Conservation (phyloP, 352 stramenopile species). For the Pilasporangium apinafurcum region DNA sequence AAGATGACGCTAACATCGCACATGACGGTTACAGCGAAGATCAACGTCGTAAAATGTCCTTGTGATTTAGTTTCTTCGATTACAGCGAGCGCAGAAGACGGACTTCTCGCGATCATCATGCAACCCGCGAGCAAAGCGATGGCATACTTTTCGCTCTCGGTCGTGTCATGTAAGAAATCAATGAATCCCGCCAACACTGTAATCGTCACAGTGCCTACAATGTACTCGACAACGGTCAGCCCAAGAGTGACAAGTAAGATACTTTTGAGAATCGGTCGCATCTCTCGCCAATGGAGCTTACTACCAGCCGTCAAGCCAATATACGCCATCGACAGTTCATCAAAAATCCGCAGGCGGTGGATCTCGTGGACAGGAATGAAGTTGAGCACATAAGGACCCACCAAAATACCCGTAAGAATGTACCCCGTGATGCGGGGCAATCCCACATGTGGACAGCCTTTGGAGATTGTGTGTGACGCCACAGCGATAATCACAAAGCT, state of each 20-base stretch:
- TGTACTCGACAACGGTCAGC: slow-evolving; percentile 52
- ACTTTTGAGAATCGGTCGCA: slow-evolving; percentile 55
- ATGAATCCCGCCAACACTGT: slow-evolving; percentile 50
- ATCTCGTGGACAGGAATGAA: slow-evolving; percentile 39
- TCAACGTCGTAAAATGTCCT: slow-evolving; percentile 61
- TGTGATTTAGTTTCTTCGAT: slow-evolving; percentile 62
- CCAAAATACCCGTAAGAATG: slow-evolving; percentile 53
- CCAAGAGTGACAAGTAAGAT: slow-evolving; percentile 44
- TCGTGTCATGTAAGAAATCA: slow-evolving; percentile 57
- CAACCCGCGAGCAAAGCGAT: slow-evolving; percentile 57
- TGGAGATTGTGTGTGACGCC: slow-evolving; percentile 52
- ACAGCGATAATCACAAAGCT: slow-evolving; percentile 57
- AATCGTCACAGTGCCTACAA: slow-evolving; percentile 58
- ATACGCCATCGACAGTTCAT: slow-evolving; percentile 62
- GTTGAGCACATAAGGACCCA: slow-evolving; percentile 59
- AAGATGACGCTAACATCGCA: slow-evolving; percentile 68
- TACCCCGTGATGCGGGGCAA: slow-evolving; percentile 64
- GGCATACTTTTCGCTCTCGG: slow-evolving; percentile 44
- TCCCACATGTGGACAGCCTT: slow-evolving; percentile 49
- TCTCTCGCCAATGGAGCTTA: slow-evolving; percentile 59
- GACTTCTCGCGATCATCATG: slow-evolving; percentile 69
- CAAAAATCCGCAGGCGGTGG: slow-evolving; percentile 43
- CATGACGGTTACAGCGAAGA: slow-evolving; percentile 65
- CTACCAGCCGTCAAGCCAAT: slow-evolving; percentile 54
- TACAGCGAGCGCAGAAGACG: slow-evolving; percentile 56